Evolutionary conservation across 192 early-diverging fungal genomes (phyloP), one percentile per base, ranked within the genome.

Genomic region (Linnemannia zychae): DNA sequence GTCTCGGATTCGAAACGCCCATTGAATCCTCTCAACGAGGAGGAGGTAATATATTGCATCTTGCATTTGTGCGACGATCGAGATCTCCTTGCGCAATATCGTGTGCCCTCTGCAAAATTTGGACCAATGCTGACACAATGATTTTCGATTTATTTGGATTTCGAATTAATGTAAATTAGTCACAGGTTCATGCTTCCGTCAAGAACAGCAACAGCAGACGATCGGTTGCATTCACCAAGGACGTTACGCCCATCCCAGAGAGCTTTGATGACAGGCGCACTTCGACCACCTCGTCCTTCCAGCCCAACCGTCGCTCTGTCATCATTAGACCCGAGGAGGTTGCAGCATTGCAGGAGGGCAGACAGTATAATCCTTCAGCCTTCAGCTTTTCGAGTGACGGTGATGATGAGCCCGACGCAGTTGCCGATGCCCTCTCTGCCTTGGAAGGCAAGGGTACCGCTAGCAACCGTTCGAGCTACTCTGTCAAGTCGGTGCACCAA

Each of bases 381-480:
- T 77, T 74, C 69, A 60, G 71, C 28, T 79, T 74, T 33, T 52
- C 75, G 1, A 79, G 73, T 20, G 77, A 84, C 20, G 82, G 73
- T 20, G 77, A 84, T 28, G 82, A 84, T 44, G 82, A 84, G 33
- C 49, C 72, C 20, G 77, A 63, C 24, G 76, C 46, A 0, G 68
- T 84, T 31, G 77, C 76, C 12, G 73, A 79, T 34, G 68, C 82
- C 34, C 73, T 84, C 16, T 84, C 82, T 15, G 82, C 82, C 3
- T 74, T 84, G 24, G 82, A 84, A 24, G 82, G 82, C 48, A 84
- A 84, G 60, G 81, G 65, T 15, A n/a, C 72, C 6, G 20, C 72
- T n/a, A 84, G 82, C 76, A 84, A 84, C 57, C 76, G 82, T 3
- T 84, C 82, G n/a, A 84, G 82, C 60, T 63, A 70, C 28, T 73